Evolutionary conservation across 1,139 yeast species (phyloP), one percentile per base, ranked within the genome.

Genomic region (Yamadazyma atmosphaerica): DNA sequence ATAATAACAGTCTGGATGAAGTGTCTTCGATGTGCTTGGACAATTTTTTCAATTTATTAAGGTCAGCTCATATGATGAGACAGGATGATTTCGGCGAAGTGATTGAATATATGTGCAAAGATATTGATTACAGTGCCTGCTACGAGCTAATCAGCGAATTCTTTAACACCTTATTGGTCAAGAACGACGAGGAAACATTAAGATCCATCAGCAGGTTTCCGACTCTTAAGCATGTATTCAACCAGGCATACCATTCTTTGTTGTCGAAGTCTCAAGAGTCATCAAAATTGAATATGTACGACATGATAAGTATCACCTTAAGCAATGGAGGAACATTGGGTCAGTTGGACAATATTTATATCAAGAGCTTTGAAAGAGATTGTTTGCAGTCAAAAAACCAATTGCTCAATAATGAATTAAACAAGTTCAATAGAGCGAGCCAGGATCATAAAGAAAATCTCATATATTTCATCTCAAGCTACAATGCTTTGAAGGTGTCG

Each of bases 371-470:
- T 46, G 66, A 66, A 39, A 58, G 63, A 29, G 84, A 79, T 41
- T 71, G 81, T 38, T 67, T 64, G 10, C 66, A 63, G 33, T 61
- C 81, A 50, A 66, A 65, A 36, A 48, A 60, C 6, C 72, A 68
- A 36, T 69, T 80, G 3, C 60, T 74, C 10, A 63, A 68, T 10
- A 64, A 70, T 1, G 89, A 83, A 50, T 54, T 68, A 4, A 57
- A 68, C 19, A 74, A 72, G 42, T 69, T 65, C 42, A 70, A 74
- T 40, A 65, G 87, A 33, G 68, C 73, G 34, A 55, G 68, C 2
- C 89, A 83, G 47, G 95, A 86, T 53, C 73, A 68, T 37, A 75
- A 74, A 36, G 94, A 85, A 47, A 81, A 78, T 46, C 54, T 70
- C 10, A 65, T 72, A n/a, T 78, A 72, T 43, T 77, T 69, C 51